Percentiles rank a stretch among this genome's conserved stretches.
These are phyloP conservation scores for Clavariopsis aquatica DNA, from an alignment of 495 filamentous ascomycete species.

Conservation along the genomic window DNA sequence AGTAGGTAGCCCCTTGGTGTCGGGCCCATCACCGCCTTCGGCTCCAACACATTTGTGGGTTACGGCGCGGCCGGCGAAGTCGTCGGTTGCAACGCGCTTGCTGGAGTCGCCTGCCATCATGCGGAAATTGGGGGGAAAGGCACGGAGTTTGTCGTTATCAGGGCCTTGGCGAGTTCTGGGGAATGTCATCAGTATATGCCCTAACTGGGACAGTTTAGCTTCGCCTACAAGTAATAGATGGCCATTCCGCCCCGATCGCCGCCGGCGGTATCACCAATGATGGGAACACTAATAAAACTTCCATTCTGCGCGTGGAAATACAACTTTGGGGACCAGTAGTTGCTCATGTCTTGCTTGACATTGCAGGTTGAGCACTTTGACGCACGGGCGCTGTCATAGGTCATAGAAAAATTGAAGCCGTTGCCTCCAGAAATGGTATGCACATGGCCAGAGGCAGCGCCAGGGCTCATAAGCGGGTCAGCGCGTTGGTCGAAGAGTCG, in stretches of 20 bases:
- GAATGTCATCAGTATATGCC: background rate
- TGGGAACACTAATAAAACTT: conserved; percentile 64
- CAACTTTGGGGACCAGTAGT: conserved; percentile 75
- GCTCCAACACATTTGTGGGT: conserved; percentile 54
- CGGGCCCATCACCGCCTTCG: conserved; percentile 49
- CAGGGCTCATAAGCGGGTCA: conserved; percentile 70
- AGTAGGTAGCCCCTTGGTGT: conserved; percentile 56
- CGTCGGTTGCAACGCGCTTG: conserved; percentile 51
- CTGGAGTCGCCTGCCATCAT: conserved; percentile 70
- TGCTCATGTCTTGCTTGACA: conserved; percentile 67
- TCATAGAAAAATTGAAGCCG: conserved; percentile 66
- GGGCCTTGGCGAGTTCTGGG: conserved; percentile 56
- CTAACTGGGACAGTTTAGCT: background rate
- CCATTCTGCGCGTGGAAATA: conserved; percentile 67
- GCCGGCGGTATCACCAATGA: conserved; percentile 61
- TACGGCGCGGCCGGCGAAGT: conserved; percentile 51
- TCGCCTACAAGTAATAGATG: conserved; percentile 70
- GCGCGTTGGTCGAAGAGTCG: conserved; percentile 60
- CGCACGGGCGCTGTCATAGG: conserved; percentile 56
- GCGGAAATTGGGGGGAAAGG: conserved; percentile 72
- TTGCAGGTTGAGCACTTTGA: conserved; percentile 69
- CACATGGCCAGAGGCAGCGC: conserved; percentile 61
- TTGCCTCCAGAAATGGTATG: conserved; percentile 77
- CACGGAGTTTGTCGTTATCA: conserved; percentile 59
- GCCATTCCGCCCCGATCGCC: conserved; percentile 42